Base-by-base conservation (phyloP, 2,329 filamentous ascomycete species). In the Samsoniella hepiali region DNA sequence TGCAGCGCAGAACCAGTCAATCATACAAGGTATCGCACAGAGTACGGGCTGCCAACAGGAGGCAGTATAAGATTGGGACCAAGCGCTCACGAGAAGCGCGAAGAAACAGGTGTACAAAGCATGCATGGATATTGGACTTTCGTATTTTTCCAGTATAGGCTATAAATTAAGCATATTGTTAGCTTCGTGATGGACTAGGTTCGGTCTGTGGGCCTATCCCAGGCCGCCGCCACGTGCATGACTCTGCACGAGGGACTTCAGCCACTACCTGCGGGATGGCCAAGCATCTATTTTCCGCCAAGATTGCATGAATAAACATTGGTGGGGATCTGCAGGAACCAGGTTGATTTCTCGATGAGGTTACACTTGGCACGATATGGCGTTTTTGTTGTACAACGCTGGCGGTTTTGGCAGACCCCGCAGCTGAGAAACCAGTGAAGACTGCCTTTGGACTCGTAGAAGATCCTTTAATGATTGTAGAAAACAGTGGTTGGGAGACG, bases 101-200 rank as follows among this genome's bases (percentile, higher is more conserved):
- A 22, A 7, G 15, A 17, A 9, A 3, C 15, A 8, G 22, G 27
- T 31, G 29, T 49, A 17, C 27, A 49, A 3, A 8, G 27, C 13
- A 13, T 13, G 15, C 6, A 8, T 8, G 11, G 13, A 27, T 11
- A 17, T 3, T 11, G 1, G 15, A 13, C 27, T 49, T 31, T 13
- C 29, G 15, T 15, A 51, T 3, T n/a, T 22, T 51, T 31, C 40
- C 22, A 44, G 27, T 17, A 55, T 56, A 44, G 27, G 27, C 50
- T 54, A 54, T 7, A 44, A 47, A 47, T 58, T 36, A 58, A 58
- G 40, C 55, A 58, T 58, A 58, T 47, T 34, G 5, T 31, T 13
- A 31, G 17, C 22, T 29, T 8, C 11, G 29, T 31, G 36, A 44
- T 31, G 38, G 15, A 32, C 7, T 27, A 40, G 13, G 34, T 29